phyloP scores from a whole-genome alignment of 78 protist species.

The Tieghemostelium lacteum region DNA sequence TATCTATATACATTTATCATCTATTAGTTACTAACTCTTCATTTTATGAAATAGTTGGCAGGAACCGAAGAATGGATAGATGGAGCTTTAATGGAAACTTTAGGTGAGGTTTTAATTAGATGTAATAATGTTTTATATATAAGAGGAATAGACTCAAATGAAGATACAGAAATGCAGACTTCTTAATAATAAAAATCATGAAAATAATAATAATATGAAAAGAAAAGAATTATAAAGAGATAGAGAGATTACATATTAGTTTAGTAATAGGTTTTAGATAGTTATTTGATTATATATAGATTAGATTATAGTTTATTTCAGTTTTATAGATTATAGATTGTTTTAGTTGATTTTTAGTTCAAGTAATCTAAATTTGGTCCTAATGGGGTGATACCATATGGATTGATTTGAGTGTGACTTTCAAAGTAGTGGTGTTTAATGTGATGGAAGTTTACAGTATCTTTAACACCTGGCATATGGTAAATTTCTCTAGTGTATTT shows the following conservation, averaged over 20 bases:
- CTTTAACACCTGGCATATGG: conserved; percentile 36
- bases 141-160: conserved; percentile 51
- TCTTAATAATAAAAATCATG: not conserved
- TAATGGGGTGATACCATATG: conserved; percentile 79
- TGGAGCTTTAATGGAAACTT: conserved; percentile 54
- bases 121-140: conserved; percentile 83
- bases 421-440: conserved; percentile 84
- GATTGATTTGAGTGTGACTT: conserved; percentile 82
- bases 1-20: not conserved
- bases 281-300: too few relatives aligned
- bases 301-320: too few relatives aligned
- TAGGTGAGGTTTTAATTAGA: conserved; percentile 84
- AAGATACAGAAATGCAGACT: not conserved
- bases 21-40: not conserved
- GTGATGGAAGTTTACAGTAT: conserved; percentile 85
- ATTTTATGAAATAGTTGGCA: conserved; percentile 37
- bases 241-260: not conserved
- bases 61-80: conserved; percentile 84
- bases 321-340: too few relatives aligned
- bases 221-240: not conserved
- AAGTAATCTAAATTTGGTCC: conserved; percentile 61
- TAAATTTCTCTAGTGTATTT: conserved; percentile 83
- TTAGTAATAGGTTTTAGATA: not conserved
- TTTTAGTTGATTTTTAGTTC: too few relatives aligned
- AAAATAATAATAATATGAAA: not conserved